Evolutionary conservation across 148 eudicot genomes (phyloP), one percentile per base, ranked within the genome.

Genomic region (Gaultheria prostrata): DNA sequence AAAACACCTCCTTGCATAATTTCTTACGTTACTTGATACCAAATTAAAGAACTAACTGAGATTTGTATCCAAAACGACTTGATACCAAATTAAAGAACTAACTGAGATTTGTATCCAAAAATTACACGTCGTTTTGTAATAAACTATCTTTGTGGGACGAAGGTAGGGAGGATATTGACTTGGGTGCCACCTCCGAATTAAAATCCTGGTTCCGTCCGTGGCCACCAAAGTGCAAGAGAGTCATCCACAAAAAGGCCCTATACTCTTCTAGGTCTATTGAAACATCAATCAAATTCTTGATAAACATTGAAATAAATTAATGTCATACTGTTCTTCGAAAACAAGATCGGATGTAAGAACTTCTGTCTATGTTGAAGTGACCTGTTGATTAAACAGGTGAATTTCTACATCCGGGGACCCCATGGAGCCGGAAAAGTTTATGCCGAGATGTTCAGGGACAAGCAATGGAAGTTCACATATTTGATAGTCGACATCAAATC

Each of bases 391-490:
- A 73, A 39, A 20, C 77, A 73, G 77, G 77, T 43, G 45, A 73
- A 73, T 20, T 39, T 43, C 51, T 21, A 43, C 39, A 20, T 73
- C 14, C 49, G 76, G 76, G 49, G 49, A 8, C 76, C 49, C 43
- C 74, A 39, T 39, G 49, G 76, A 72, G 49, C 76, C n/a, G 49
- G 76, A n/a, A 72, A 72, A 72, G 26, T 72, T 72, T 72, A 70
- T 49, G 39, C 76, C 6, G 26, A 39, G 77, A 73, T 43, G 77
- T 43, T 73, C 77, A 43, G 13, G 18, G 51, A 43, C 77, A 43
- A 18, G 51, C 77, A 73, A 26, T 73, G 77, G 77, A 73, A 73
- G 77, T 73, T 73, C 77, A 73, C 50, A 33, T 71, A 71, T 71
- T 71, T 71, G 75, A 71, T 71, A 4, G 46, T 71, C 20, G 75